phyloP scores from a whole-genome alignment of 75 land plant species.

The Selaginella tamariscina region DNA sequence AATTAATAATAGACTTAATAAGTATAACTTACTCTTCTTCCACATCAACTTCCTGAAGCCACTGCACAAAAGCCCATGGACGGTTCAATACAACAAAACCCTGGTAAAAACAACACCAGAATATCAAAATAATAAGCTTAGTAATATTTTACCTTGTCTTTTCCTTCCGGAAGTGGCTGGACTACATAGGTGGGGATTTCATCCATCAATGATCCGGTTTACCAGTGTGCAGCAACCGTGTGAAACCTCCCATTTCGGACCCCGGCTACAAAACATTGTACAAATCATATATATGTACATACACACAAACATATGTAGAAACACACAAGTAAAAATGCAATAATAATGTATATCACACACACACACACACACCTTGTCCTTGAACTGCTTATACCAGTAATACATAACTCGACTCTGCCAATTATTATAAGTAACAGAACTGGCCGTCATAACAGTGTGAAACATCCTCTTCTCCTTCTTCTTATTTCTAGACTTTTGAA shows the following conservation, averaged over 20 bases:
- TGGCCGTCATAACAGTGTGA: constrained; percentile 8
- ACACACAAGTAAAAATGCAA: no score
- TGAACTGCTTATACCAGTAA: constrained; percentile 8
- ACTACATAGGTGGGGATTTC: constrained; percentile 8
- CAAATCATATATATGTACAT: no score
- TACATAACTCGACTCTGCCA: constrained; percentile 12
- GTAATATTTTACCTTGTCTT: neutral
- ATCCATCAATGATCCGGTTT: constrained; percentile 9
- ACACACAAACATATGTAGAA: no score
- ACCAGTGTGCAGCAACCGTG: constrained; percentile 6
- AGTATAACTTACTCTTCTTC: constrained; percentile 12
- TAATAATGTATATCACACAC: no score
- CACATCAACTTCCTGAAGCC: neutral
- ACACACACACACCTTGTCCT: no score
- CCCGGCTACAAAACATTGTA: no score
- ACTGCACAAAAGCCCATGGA: constrained; percentile 10
- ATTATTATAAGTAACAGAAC: constrained; percentile 8
- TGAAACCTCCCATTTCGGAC: constrained; percentile 9
- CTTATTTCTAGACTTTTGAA: neutral
- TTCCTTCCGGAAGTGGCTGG: constrained; percentile 1
- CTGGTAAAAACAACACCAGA: neutral
- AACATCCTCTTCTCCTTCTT: constrained; percentile 9
- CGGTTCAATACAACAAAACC: constrained; percentile 8
- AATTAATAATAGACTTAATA: neutral
- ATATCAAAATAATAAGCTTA: neutral